A percentile compares a stretch with the other conserved stretches of the same genome.
Evolutionary conservation across 345 rosid species (phyloP).

Genomic region (Capsella bursapastoris): DNA sequence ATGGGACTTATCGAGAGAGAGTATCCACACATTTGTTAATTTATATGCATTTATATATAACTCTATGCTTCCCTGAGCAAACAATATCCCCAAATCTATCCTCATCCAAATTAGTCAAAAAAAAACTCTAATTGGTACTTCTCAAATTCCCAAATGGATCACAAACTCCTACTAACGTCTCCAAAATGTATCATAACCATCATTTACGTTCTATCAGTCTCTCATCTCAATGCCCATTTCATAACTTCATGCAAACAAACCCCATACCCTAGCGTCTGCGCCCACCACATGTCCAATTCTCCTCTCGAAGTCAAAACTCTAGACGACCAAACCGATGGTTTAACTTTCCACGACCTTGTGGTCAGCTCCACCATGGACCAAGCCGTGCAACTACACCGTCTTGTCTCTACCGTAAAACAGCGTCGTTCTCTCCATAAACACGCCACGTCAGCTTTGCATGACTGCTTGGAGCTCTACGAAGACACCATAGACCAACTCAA

Average conservation of each 20-base stretch:
- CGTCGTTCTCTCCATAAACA: conserved; percentile 46
- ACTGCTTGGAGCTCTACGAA: conserved; percentile 71
- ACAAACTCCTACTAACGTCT: conserved; percentile 23
- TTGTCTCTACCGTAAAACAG: conserved; percentile 50
- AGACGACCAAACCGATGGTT: conserved; percentile 37
- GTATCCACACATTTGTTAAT: conserved; percentile 17
- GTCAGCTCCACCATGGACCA: conserved; percentile 58
- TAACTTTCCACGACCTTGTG: conserved; percentile 52
- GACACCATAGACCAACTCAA: conserved; percentile 60
- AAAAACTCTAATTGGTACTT: not conserved
- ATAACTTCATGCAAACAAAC: conserved; percentile 64
- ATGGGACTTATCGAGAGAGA: conserved; percentile 9
- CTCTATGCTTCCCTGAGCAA: conserved; percentile 4
- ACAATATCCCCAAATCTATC: conserved; percentile 10
- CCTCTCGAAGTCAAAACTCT: conserved; percentile 36
- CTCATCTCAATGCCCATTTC: conserved; percentile 30
- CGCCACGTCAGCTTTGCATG: conserved; percentile 64
- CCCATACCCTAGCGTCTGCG: conserved; percentile 64
- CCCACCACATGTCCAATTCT: conserved; percentile 42
- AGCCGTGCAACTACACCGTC: conserved; percentile 56
- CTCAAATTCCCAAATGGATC: conserved; percentile 34
- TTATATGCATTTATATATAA: conserved; percentile 9
- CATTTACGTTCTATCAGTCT: conserved; percentile 31
- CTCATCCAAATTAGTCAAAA: conserved; percentile 6
- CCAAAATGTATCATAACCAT: conserved; percentile 29